Evolutionary conservation across 148 eudicot genomes (phyloP), one percentile per base, ranked within the genome.

Genomic region (Vaccinium corymbosum): DNA sequence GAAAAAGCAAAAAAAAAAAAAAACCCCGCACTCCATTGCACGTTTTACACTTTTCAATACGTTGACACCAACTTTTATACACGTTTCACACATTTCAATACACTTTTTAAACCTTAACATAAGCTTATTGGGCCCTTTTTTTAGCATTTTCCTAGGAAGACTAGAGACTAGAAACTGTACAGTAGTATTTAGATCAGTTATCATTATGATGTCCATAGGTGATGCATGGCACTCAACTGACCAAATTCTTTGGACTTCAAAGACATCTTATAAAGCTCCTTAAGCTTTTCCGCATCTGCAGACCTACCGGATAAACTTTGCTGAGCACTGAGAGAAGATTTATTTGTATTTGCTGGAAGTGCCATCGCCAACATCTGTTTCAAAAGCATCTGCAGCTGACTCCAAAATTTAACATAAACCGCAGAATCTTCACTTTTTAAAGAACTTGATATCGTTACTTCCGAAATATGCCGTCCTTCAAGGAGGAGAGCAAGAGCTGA

Each of bases 221-320:
- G 85, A 87, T 92, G 87, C 93, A 97, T 94, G 22, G 79, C 83
- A 71, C 90, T 90, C 91, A 97, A 85, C 76, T 93, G 95, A 86
- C 83, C 71, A 81, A 94, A 88, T 80, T 91, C 92, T 6, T 88
- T 82, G 25, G 92, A 89, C 84, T 92, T 93, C 81, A 94, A 88
- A 76, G 98, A 91, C 89, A 94, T 88, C 88, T 90, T 97, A 90
- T 97, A 94, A 76, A 97, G 95, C 87, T 93, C 94, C 90, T 88
- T 91, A 8, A 94, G 89, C 89, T 94, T 97, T 87, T 88, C 91
- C 42, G 85, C 90, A 50, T 92, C 99, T 25, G 87, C 93, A 59
- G 89, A 85, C 86, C 86, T 91, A 85, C 85, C 88, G 9, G 90
- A 80, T 19, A 89, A 51, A 42, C 85, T 77, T 77, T 89, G 88